Evolutionary conservation across 202 grass and related monocot species (phyloP).

Genomic region (Setaria viridis): DNA sequence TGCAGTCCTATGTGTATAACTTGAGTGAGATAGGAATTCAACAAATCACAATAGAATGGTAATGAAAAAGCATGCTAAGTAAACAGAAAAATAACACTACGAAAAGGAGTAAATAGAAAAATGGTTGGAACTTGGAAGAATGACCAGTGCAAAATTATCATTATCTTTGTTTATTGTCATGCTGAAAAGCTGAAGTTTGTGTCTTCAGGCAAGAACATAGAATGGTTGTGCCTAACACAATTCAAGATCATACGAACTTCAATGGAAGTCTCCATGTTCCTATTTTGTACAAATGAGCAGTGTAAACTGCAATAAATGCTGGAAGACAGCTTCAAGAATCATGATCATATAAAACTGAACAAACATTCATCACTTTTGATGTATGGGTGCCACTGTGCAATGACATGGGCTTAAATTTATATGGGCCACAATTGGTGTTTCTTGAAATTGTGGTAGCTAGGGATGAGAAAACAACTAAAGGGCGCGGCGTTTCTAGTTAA

Average conservation of each 20-base stretch:
- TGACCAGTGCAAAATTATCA: not conserved
- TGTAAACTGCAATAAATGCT: not conserved
- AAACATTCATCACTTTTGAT: not conserved
- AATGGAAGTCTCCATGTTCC: not conserved
- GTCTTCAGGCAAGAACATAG: slow-evolving; percentile 1
- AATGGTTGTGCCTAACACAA: slow-evolving; percentile 4
- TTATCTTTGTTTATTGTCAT: not conserved
- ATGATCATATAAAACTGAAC: slow-evolving; percentile 31
- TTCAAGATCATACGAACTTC: not conserved
- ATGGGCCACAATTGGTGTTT: not conserved
- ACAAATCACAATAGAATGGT: slow-evolving; percentile 27
- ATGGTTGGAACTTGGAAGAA: not conserved
- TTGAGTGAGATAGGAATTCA: slow-evolving; percentile 40
- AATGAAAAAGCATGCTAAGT: not conserved
- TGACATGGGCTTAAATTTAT: not conserved
- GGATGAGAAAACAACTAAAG: not conserved
- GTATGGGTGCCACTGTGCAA: not conserved
- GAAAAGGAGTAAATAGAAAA: slow-evolving; percentile 3
- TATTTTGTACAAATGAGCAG: not conserved
- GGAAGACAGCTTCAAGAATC: slow-evolving; percentile 30
- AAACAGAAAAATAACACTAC: not conserved
- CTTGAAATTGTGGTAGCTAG: not conserved
- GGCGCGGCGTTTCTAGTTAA: too few species aligned
- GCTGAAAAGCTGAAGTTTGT: slow-evolving; percentile 7
- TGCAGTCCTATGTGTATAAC: slow-evolving; percentile 46